Evolutionary conservation across 768 basidiomycete species (phyloP), one percentile per base, ranked within the genome.

Genomic region (Leccinum truebloodii): DNA sequence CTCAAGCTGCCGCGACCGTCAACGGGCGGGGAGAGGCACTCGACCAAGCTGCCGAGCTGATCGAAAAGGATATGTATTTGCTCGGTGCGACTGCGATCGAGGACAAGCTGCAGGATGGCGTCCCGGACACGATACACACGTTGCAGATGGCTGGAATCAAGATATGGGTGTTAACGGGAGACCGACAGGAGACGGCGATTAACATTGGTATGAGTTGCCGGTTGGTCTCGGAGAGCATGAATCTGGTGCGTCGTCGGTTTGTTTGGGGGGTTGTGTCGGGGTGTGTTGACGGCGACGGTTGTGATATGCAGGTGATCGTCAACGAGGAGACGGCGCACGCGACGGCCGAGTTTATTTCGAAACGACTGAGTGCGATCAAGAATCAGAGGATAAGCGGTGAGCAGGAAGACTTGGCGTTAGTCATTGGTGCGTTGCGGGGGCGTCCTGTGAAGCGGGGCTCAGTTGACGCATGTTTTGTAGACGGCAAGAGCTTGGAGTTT

Each of bases 141-240:
- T 75, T 99, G 51, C 97, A 99, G 68, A 93, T 92, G 84, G 97
- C 97, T 39, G 97, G 97, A 3, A 97, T 99, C 76, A 99, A 99
- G 88, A 88, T 99, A 20, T 99, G 97, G 97, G 95, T 99, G 8
- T 78, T 99, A 54, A 99, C 97, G 2, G 97, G 97, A 1, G 97
- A 99, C 74, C 81, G 97, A 65, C 97, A 99, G 77, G 97, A 99
- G 76, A 99, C 97, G 1, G 97, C 97, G 16, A 98, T 99, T 76
- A 99, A 99, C 69, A 98, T 99, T 64, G 97, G 97, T 55, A 88
- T 98, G 83, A 96, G 95, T 2, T 98, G 97, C 78, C 85, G 94
- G 63, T 75, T 99, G 68, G 98, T 99, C 54, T 94, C 94, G 6
- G 97, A 99, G 76, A 95, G 93, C 9, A 99, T 98, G 97, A 98